Conservation (phyloP, 352 stramenopile species). For the Pilasporangium apinafurcum region DNA sequence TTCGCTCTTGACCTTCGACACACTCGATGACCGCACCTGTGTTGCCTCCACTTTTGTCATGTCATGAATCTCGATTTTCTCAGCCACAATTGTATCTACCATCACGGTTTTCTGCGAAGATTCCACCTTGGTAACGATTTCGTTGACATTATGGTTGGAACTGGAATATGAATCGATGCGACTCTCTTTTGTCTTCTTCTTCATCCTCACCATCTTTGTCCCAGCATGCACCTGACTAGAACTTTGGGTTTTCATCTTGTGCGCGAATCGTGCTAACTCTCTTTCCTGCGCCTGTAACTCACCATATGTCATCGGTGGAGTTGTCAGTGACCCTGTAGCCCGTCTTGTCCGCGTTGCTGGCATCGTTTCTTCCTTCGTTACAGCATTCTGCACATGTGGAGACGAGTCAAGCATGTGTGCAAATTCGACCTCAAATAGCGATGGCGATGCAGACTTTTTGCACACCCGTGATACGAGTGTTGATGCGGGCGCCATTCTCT, state of each 20-base stretch:
- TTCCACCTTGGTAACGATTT: too few relatives aligned
- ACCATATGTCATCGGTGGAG: neutral
- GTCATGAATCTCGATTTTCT: neutral
- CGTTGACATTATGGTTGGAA: too few relatives aligned
- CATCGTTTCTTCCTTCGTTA: neutral
- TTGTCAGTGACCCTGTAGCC: conserved; percentile 11
- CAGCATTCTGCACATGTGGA: neutral
- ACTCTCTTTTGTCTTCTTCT: conserved; percentile 11
- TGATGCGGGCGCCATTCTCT: conserved; percentile 9
- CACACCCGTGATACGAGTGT: conserved; percentile 1
- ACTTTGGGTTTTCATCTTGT: too few relatives aligned
- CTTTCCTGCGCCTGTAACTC: neutral
- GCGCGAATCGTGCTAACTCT: too few relatives aligned
- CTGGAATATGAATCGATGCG: too few relatives aligned
- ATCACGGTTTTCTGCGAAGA: too few relatives aligned
- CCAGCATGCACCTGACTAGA: too few relatives aligned
- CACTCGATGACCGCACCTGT: conserved; percentile 3
- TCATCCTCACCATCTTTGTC: conserved; percentile 4
- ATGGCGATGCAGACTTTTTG: neutral
- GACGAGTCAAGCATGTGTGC: neutral
- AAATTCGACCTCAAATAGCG: neutral
- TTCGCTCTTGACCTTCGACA: conserved; percentile 4
- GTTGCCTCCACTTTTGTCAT: neutral
- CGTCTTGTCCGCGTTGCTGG: neutral
- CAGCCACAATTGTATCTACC: neutral